phyloP scores from a whole-genome alignment of 176 grass and related monocot genomes.

The Ensete glaucum region DNA sequence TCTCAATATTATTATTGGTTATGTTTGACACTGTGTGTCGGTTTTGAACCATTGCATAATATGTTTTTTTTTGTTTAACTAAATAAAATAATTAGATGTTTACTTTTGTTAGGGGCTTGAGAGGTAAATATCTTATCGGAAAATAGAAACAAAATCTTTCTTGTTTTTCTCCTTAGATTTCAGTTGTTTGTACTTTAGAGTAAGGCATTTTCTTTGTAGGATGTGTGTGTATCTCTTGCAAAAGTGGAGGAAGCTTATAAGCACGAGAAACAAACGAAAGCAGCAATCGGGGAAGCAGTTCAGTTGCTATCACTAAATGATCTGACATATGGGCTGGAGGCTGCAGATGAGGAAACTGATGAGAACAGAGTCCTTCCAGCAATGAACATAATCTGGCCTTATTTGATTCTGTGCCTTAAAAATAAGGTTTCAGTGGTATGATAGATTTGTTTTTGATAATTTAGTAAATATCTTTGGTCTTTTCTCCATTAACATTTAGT shows the following conservation, averaged over 20 bases:
- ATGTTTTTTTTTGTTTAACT: too few relatives aligned
- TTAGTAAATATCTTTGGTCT: background rate
- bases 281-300: conserved; percentile 53
- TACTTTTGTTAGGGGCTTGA: background rate
- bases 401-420: conserved; percentile 76
- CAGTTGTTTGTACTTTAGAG: background rate
- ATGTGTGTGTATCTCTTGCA: conserved; percentile 49
- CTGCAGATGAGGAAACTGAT: conserved; percentile 48
- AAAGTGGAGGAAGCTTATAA: conserved; percentile 84
- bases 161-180: background rate
- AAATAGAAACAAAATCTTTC: background rate
- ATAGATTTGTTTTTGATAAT: conserved; percentile 10
- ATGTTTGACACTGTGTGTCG: too few relatives aligned
- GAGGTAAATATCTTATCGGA: background rate
- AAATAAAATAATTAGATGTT: background rate
- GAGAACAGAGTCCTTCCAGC: conserved; percentile 87
- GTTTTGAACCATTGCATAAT: too few relatives aligned
- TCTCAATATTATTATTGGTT: too few relatives aligned
- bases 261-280: conserved; percentile 65
- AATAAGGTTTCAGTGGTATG: conserved; percentile 84
- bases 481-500: conserved; percentile 5
- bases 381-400: conserved; percentile 96
- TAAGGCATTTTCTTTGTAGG: conserved; percentile 28
- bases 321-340: conserved; percentile 42
- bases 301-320: conserved; percentile 65